Evolutionary conservation across 306 rosid species (phyloP).

Genomic region (Cercis canadensis): DNA sequence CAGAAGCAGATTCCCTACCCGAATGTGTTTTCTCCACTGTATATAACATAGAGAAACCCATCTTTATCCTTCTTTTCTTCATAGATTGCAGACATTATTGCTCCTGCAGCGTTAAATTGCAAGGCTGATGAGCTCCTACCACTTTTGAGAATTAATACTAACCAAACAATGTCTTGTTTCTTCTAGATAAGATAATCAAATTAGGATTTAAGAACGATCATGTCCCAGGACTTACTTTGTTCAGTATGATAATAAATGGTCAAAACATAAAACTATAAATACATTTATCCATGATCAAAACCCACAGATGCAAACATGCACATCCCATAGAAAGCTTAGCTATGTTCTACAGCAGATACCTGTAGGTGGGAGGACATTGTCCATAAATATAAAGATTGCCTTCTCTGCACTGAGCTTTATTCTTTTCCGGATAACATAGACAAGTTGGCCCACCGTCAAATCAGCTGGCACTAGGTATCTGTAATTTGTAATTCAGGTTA

Average conservation of each 20-base stretch:
- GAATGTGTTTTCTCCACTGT: slow-evolving; percentile 62
- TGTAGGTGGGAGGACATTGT: slow-evolving; percentile 57
- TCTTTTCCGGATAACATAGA: slow-evolving; percentile 58
- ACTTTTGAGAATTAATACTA: not conserved
- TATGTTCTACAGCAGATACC: slow-evolving; percentile 26
- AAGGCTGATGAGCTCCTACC: not conserved
- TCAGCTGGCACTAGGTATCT: slow-evolving; percentile 60
- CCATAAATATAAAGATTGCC: slow-evolving; percentile 58
- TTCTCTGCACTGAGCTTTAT: slow-evolving; percentile 58
- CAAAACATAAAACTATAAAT: no score
- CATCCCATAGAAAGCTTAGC: not conserved
- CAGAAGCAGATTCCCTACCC: not conserved
- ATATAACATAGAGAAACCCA: slow-evolving; percentile 50
- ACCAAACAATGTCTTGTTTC: not conserved
- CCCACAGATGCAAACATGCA: not conserved
- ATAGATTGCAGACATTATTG: slow-evolving; percentile 50
- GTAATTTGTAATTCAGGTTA: not conserved
- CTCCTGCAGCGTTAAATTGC: slow-evolving; percentile 35
- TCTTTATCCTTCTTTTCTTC: slow-evolving; percentile 57
- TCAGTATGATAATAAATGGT: no score
- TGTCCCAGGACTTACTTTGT: not conserved
- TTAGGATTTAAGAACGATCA: no score
- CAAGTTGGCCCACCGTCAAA: slow-evolving; percentile 59
- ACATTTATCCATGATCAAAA: no score
- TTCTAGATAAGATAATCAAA: no score